A percentile compares a stretch with the other conserved stretches of the same genome.
Evolutionary conservation across 2,329 filamentous ascomycete species (phyloP).

Genomic region (Alternaria tenuissima): DNA sequence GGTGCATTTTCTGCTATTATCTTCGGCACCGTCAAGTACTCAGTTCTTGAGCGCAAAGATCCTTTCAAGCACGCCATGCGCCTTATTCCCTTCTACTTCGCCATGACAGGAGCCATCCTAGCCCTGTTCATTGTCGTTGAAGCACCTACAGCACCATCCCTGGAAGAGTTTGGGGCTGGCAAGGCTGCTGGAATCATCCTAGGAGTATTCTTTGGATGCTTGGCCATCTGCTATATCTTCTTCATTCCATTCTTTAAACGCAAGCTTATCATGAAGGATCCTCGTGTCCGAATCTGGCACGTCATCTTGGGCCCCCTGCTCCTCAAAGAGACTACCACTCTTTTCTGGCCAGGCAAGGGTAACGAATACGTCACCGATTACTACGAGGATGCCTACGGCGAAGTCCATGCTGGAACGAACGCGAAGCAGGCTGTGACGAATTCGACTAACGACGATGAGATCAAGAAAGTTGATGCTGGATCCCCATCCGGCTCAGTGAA

Average conservation of each 20-base stretch:
- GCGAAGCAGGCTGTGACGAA: slow-evolving; percentile 11
- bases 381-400: slow-evolving; percentile 47
- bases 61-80: slow-evolving; percentile 60
- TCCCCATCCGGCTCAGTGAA: slow-evolving; percentile 7
- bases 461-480: slow-evolving; percentile 12
- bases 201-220: slow-evolving; percentile 35
- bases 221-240: slow-evolving; percentile 36
- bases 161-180: slow-evolving; percentile 42
- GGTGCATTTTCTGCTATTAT: slow-evolving; percentile 59
- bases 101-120: slow-evolving; percentile 58
- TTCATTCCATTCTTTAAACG: slow-evolving; percentile 41
- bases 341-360: slow-evolving; percentile 53
- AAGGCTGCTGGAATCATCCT: slow-evolving; percentile 39
- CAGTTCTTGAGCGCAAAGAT: slow-evolving; percentile 59
- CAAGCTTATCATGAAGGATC: slow-evolving; percentile 37
- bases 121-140: slow-evolving; percentile 67
- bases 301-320: slow-evolving; percentile 51
- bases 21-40: slow-evolving; percentile 60
- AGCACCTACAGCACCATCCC: slow-evolving; percentile 46
- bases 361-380: slow-evolving; percentile 52
- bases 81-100: slow-evolving; percentile 60
- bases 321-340: slow-evolving; percentile 48
- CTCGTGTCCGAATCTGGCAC: slow-evolving; percentile 37
- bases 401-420: slow-evolving; percentile 29
- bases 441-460: slow-evolving; percentile 14